A percentile compares a stretch with the other conserved stretches of the same genome.
Conservation (phyloP, 305 asterid species). For the Withania somnifera region DNA sequence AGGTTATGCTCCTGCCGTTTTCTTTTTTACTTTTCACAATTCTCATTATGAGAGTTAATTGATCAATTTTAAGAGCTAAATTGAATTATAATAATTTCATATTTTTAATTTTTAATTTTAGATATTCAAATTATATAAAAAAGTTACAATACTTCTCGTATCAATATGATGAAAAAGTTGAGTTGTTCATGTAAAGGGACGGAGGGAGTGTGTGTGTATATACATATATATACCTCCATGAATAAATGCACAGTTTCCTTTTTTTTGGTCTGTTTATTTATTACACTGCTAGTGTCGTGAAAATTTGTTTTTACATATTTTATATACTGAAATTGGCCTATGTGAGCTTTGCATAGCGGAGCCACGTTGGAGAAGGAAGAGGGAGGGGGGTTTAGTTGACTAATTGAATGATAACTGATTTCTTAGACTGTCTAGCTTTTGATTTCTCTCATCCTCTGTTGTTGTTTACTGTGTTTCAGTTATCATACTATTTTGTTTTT, state of each 20-base stretch:
- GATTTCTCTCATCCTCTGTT: not conserved
- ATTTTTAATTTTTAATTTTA: too few relatives aligned
- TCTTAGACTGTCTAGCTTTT: not conserved
- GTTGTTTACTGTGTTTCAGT: not conserved
- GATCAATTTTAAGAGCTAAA: too few relatives aligned
- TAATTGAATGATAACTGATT: not conserved
- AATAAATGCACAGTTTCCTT: not conserved
- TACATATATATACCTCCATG: not conserved
- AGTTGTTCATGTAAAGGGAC: too few relatives aligned
- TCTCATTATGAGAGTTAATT: too few relatives aligned
- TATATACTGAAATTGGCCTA: not conserved
- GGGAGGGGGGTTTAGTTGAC: not conserved
- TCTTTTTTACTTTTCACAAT: too few relatives aligned
- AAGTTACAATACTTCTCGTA: too few relatives aligned
- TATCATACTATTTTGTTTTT: not conserved
- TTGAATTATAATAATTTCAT: too few relatives aligned
- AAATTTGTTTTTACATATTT: not conserved
- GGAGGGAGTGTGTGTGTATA: too few relatives aligned
- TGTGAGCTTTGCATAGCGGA: not conserved
- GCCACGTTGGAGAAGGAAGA: too few relatives aligned
- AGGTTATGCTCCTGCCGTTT: conserved; percentile 37
- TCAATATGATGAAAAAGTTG: too few relatives aligned
- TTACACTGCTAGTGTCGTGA: not conserved
- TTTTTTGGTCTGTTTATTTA: not conserved
- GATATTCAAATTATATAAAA: too few relatives aligned